Percentiles rank a stretch among this genome's conserved stretches.
phyloP scores from a whole-genome alignment of 257 asterid genomes.

The Oldenlandia corymbosa region DNA sequence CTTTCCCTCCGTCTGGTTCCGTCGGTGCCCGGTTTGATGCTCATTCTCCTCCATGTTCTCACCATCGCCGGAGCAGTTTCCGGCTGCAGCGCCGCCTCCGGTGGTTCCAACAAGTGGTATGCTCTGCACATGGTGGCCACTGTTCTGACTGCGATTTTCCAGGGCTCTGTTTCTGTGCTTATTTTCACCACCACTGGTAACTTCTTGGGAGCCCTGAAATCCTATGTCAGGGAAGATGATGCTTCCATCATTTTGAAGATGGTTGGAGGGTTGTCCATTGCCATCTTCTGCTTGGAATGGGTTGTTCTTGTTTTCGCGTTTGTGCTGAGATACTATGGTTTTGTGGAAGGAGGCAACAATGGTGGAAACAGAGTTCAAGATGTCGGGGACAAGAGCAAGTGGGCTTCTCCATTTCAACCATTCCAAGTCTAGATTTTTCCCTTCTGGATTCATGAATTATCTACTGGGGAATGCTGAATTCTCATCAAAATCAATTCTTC shows the following conservation, averaged over 20 bases:
- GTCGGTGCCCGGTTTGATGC: slow-evolving; percentile 46
- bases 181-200: slow-evolving; percentile 26
- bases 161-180: slow-evolving; percentile 36
- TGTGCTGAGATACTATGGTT: slow-evolving; percentile 32
- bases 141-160: slow-evolving; percentile 35
- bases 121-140: slow-evolving; percentile 37
- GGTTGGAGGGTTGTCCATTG: slow-evolving; percentile 31
- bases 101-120: slow-evolving; percentile 25
- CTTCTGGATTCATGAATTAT: neutral
- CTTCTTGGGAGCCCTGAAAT: slow-evolving; percentile 21
- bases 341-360: slow-evolving; percentile 23
- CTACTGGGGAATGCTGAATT: neutral
- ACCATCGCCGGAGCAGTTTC: slow-evolving; percentile 60
- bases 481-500: neutral
- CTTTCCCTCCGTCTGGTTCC: slow-evolving; percentile 75
- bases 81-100: slow-evolving; percentile 40
- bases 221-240: slow-evolving; percentile 27
- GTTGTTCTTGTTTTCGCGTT: slow-evolving; percentile 32
- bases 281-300: slow-evolving; percentile 36
- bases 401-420: slow-evolving; percentile 25
- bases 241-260: slow-evolving; percentile 30
- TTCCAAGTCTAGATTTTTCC: slow-evolving; percentile 24
- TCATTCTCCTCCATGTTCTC: slow-evolving; percentile 67
- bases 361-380: slow-evolving; percentile 24
- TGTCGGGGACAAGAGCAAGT: slow-evolving; percentile 15